A percentile compares a stretch with the other conserved stretches of the same genome.
These are phyloP conservation scores for Talaromyces funiculosus DNA, from an alignment of 2,329 filamentous ascomycete genomes.

Conservation along the genomic window DNA sequence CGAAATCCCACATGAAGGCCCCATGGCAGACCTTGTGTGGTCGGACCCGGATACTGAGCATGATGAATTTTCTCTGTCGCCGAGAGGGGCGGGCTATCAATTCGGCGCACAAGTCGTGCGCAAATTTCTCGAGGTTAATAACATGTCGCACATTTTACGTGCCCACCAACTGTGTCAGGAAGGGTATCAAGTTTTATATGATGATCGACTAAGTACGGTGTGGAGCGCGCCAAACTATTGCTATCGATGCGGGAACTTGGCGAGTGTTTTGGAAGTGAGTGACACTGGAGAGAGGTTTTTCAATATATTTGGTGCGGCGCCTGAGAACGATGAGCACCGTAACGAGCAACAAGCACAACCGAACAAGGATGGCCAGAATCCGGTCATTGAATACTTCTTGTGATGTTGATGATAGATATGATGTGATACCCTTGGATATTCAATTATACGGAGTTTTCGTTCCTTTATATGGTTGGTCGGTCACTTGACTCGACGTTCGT, in stretches of 20 bases:
- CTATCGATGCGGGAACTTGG: constrained; percentile 94
- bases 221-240: constrained; percentile 98
- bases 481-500: neutral
- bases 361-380: constrained; percentile 64
- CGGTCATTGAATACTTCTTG: constrained; percentile 66
- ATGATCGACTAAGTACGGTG: constrained; percentile 88
- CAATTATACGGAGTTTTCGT: constrained; percentile 10
- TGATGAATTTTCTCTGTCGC: constrained; percentile 92
- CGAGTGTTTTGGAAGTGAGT: constrained; percentile 92
- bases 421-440: constrained; percentile 16
- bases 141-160: constrained; percentile 93
- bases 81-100: constrained; percentile 90
- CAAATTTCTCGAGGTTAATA: constrained; percentile 96
- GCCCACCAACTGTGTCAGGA: constrained; percentile 99
- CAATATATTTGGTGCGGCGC: constrained; percentile 95
- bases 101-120: constrained; percentile 97
- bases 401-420: constrained; percentile 36
- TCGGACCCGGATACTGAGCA: constrained; percentile 95
- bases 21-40: constrained; percentile 99
- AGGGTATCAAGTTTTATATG: constrained; percentile 93
- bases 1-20: constrained; percentile 96
- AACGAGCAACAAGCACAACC: constrained; percentile 68
- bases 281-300: constrained; percentile 90
- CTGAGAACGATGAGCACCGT: constrained; percentile 83
- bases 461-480: neutral